These are phyloP conservation scores for Polytrichum commune DNA, from an alignment of 225 moss, liverwort and hornwort species.

Conservation along the genomic window DNA sequence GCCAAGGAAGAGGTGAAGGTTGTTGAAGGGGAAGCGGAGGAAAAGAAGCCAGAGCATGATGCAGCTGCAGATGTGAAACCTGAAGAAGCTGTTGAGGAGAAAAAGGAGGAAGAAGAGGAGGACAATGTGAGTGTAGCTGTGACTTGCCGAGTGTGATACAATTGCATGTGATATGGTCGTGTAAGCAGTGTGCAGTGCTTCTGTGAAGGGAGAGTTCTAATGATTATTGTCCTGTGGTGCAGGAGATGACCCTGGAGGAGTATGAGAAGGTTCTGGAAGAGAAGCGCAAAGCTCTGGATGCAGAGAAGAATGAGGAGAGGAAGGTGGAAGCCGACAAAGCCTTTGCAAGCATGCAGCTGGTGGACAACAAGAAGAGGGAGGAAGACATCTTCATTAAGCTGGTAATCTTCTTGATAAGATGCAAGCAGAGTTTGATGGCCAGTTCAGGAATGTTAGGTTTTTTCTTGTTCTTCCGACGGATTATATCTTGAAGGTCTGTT, in stretches of 20 bases:
- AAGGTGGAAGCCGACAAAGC: slow-evolving; percentile 72
- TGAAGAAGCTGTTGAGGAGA: slow-evolving; percentile 30
- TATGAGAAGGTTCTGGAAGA: slow-evolving; percentile 92
- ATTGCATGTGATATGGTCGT: too few species aligned
- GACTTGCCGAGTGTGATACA: too few species aligned
- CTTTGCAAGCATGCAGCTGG: slow-evolving; percentile 56
- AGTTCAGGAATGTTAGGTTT: too few species aligned
- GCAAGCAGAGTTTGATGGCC: too few species aligned
- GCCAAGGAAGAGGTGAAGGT: slow-evolving; percentile 39
- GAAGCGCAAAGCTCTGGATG: slow-evolving; percentile 70
- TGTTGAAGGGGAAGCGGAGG: slow-evolving; percentile 20
- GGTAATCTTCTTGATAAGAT: slow-evolving; percentile 17
- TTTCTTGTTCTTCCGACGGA: too few species aligned
- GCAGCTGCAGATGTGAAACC: slow-evolving; percentile 13
- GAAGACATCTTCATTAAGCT: slow-evolving; percentile 58
- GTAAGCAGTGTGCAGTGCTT: too few species aligned
- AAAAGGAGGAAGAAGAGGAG: slow-evolving; percentile 47
- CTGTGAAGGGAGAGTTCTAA: too few species aligned
- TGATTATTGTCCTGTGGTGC: background rate
- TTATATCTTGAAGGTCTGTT: too few species aligned
- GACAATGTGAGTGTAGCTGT: slow-evolving; percentile 43
- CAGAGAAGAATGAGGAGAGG: slow-evolving; percentile 67
- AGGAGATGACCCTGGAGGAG: slow-evolving; percentile 93
- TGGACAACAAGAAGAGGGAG: slow-evolving; percentile 53
- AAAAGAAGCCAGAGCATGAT: slow-evolving; percentile 43